These are phyloP conservation scores for Ceratocystis cubensis DNA, from an alignment of 2,329 filamentous ascomycete genomes.

Conservation along the genomic window DNA sequence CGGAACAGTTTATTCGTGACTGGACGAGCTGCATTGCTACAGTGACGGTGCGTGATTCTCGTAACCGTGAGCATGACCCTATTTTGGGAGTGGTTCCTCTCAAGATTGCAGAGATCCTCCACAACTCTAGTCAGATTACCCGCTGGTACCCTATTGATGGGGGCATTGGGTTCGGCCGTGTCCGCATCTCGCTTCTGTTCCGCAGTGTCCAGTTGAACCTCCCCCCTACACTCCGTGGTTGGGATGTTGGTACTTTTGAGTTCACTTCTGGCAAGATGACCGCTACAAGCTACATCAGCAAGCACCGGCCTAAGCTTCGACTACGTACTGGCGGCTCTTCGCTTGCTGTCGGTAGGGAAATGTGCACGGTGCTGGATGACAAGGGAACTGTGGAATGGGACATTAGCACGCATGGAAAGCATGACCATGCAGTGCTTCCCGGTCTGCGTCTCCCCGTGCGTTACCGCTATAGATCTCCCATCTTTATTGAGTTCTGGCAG, in stretches of 20 bases:
- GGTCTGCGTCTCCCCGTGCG: conserved; percentile 71
- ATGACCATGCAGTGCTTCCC: conserved; percentile 23
- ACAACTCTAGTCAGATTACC: conserved; percentile 73
- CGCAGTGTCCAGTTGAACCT: conserved; percentile 75
- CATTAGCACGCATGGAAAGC: conserved; percentile 33
- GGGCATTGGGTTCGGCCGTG: conserved; percentile 79
- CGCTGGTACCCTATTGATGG: conserved; percentile 96
- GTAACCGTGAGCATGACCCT: conserved; percentile 85
- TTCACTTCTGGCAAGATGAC: conserved; percentile 62
- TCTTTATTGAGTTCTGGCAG: conserved; percentile 76
- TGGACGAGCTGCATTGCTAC: conserved; percentile 84
- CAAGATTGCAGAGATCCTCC: conserved; percentile 75
- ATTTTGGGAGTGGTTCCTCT: conserved; percentile 86
- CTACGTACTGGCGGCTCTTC: conserved; percentile 76
- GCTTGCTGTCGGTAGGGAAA: conserved; percentile 36
- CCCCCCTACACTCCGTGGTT: conserved; percentile 75
- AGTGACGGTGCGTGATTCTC: conserved; percentile 73
- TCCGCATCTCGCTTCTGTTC: conserved; percentile 81
- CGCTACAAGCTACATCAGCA: conserved; percentile 48
- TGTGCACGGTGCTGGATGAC: conserved; percentile 6
- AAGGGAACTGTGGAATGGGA: conserved; percentile 34
- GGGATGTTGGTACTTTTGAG: conserved; percentile 92
- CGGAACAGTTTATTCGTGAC: conserved; percentile 82
- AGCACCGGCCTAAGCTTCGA: conserved; percentile 60
- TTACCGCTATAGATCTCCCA: conserved; percentile 75